Evolutionary conservation across 177 flowering plant species (phyloP).

Genomic region (Vitis hybrid): DNA sequence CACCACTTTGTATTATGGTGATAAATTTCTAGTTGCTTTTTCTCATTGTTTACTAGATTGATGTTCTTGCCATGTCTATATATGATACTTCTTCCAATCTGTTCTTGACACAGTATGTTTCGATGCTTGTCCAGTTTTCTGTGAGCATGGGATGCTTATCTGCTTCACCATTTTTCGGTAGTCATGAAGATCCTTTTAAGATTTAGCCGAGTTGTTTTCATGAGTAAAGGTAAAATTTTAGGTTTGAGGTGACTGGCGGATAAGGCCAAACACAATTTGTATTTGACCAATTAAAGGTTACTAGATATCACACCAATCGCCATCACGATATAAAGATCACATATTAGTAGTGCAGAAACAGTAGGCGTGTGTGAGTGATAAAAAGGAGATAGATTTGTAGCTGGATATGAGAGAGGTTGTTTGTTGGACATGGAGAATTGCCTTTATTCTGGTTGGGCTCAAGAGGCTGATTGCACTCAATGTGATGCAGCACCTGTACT

Average conservation of each 20-base stretch:
- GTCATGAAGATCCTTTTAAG: neutral
- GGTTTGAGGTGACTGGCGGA: slow-evolving; percentile 20
- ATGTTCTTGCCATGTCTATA: no score
- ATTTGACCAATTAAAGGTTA: slow-evolving; percentile 22
- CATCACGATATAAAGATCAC: slow-evolving; percentile 24
- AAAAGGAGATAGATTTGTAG: slow-evolving; percentile 2
- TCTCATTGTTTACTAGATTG: no score
- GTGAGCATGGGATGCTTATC: no score
- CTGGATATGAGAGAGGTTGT: neutral
- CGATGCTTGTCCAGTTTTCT: no score
- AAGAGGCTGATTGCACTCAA: slow-evolving; percentile 16
- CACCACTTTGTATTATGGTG: no score
- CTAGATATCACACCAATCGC: slow-evolving; percentile 32
- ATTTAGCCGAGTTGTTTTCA: neutral
- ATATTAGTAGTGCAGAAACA: slow-evolving; percentile 23
- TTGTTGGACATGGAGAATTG: slow-evolving; percentile 27
- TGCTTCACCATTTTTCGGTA: no score
- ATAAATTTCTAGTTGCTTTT: no score
- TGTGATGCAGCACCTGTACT: slow-evolving; percentile 4
- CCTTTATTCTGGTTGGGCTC: slow-evolving; percentile 22
- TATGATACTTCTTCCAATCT: no score
- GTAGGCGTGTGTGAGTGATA: slow-evolving; percentile 5
- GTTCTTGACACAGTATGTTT: no score
- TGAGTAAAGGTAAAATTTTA: neutral
- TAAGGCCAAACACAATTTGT: slow-evolving; percentile 22